These are phyloP conservation scores for Jacaranda mimosifolia DNA, from an alignment of 257 asterid species.

Conservation along the genomic window DNA sequence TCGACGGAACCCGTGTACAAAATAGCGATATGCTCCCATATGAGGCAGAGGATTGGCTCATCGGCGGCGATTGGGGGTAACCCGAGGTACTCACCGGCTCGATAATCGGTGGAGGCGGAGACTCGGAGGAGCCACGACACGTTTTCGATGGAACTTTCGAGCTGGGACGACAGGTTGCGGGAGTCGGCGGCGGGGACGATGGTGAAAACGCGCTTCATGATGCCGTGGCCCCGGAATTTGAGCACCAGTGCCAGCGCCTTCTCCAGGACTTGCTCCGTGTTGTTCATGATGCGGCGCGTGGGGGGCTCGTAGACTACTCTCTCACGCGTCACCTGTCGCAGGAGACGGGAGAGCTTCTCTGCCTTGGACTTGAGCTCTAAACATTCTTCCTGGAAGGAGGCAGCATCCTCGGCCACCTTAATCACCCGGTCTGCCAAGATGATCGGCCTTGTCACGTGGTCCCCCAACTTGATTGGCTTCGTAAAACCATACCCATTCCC, in stretches of 20 bases:
- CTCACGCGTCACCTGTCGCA: constrained; percentile 83
- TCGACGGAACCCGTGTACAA: constrained; percentile 61
- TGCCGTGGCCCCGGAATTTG: constrained; percentile 72
- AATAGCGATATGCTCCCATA: constrained; percentile 85
- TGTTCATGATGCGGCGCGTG: constrained; percentile 78
- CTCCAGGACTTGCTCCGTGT: constrained; percentile 68
- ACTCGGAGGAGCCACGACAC: constrained; percentile 85
- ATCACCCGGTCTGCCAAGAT: constrained; percentile 66
- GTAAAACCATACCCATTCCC: too few relatives aligned
- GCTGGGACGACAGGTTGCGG: constrained; percentile 63
- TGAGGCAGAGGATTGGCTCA: constrained; percentile 73
- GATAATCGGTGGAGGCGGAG: constrained; percentile 68
- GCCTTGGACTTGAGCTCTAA: constrained; percentile 68
- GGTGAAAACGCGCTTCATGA: constrained; percentile 73
- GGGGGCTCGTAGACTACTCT: constrained; percentile 80
- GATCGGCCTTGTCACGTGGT: constrained; percentile 54
- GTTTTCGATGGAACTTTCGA: constrained; percentile 81
- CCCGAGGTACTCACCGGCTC: constrained; percentile 67
- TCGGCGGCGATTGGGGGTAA: constrained; percentile 84
- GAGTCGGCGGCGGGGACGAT: constrained; percentile 76
- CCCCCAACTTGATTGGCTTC: too few relatives aligned
- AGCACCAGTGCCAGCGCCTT: constrained; percentile 57
- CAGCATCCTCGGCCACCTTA: constrained; percentile 68
- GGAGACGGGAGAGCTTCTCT: constrained; percentile 68
- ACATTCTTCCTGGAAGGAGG: constrained; percentile 73